Evolutionary conservation across 1,139 yeast genomes (phyloP), one percentile per base, ranked within the genome.

Genomic region (Saccharomyces hybrid): DNA sequence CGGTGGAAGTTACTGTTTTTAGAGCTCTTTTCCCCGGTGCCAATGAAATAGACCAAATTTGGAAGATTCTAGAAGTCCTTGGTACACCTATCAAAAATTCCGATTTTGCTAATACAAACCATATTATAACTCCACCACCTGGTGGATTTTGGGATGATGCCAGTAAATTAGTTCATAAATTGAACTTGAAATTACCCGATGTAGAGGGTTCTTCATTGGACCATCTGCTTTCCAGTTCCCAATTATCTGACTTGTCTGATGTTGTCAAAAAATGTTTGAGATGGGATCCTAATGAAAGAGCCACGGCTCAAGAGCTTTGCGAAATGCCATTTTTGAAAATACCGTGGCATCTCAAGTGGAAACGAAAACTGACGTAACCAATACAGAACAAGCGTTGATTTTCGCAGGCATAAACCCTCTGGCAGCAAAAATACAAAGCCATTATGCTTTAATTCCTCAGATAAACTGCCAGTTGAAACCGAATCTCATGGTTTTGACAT

Each of bases 21-120:
- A 69, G 76, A 47, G 97, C 98, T 0, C 72, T 91, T 47, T 89
- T 93, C 64, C 96, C 97, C 0, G 99, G 98, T 0, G 66, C 78
- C 12, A 80, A 83, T 64, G 95, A 88, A 65, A 63, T 84, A 50
- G 96, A 90, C 64, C 97, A 89, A 71, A 76, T 86, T 12, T 78
- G 82, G 78, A 79, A 77, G 64, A 83, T 88, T 6, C 70, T 88
- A 52, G 78, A 79, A 56, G 75, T 81, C 6, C 74, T 91, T 51
- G 98, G 99, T 0, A 78, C 85, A 12, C 96, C 96, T 0, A 68
- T 69, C 38, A 64, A 71, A 2, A 62, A 67, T 14, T 62, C 67
- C 19, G 59, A 58, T 7, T 51, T 62, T 16, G 58, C 53, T 42
- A 55, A 58, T 27, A 61, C 66, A 27, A 55, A 47, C n/a, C 34